phyloP scores from a whole-genome alignment of 306 rosid genomes.

The Dalbergia cochinchinensis region DNA sequence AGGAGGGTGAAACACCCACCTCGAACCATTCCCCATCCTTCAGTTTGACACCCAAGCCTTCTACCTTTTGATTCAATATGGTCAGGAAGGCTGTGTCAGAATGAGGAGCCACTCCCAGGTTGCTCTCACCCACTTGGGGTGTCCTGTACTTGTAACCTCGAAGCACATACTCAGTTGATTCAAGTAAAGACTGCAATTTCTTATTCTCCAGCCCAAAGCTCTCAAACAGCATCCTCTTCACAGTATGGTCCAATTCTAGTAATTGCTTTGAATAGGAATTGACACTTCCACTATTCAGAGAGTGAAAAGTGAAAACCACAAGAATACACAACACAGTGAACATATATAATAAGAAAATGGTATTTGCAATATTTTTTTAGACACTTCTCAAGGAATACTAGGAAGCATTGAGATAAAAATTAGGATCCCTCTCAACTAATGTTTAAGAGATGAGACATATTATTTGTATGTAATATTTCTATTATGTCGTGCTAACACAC shows the following conservation, averaged over 20 bases:
- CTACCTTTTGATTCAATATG: slow-evolving; percentile 42
- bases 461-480: too few relatives aligned
- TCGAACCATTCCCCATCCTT: slow-evolving; percentile 43
- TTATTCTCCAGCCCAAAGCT: slow-evolving; percentile 35
- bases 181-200: slow-evolving; percentile 12
- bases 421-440: too few relatives aligned
- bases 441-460: too few relatives aligned
- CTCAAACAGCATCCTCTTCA: slow-evolving; percentile 44
- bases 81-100: slow-evolving; percentile 41
- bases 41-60: slow-evolving; percentile 33
- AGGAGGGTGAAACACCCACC: slow-evolving; percentile 30
- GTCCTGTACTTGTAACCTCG: slow-evolving; percentile 39
- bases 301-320: neutral
- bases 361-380: too few relatives aligned
- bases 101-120: slow-evolving; percentile 39
- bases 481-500: too few relatives aligned
- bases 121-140: slow-evolving; percentile 38
- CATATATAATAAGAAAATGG: too few relatives aligned
- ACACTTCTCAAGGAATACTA: too few relatives aligned
- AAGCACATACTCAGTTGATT: slow-evolving; percentile 41
- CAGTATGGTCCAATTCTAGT: slow-evolving; percentile 34
- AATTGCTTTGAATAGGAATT: slow-evolving; percentile 30
- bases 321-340: neutral
- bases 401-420: too few relatives aligned
- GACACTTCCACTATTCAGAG: slow-evolving; percentile 15